A percentile compares a stretch with the other conserved stretches of the same genome.
Evolutionary conservation across 208 protist genomes (phyloP).

Genomic region (Leishmania guyanensis): DNA sequence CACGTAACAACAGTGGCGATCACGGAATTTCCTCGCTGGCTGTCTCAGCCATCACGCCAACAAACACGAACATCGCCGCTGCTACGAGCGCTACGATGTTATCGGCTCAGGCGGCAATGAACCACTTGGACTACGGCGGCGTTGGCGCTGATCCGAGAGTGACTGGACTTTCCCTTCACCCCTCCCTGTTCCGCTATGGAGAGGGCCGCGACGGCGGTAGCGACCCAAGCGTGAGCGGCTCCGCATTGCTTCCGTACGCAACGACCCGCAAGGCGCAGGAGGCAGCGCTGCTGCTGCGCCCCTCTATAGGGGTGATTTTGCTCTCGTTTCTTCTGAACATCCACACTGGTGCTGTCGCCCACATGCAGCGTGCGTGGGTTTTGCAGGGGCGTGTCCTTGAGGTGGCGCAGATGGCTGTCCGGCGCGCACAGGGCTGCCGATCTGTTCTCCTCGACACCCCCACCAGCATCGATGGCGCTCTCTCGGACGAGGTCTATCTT

Average conservation of each 20-base stretch:
- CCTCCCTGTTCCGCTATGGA: not conserved
- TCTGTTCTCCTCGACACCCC: conserved; percentile 69
- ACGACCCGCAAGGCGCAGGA: conserved; percentile 33
- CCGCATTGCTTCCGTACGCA: conserved; percentile 37
- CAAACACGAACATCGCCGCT: conserved; percentile 2
- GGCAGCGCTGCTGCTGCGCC: conserved; percentile 43
- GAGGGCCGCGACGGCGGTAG: not conserved
- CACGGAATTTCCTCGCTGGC: conserved; percentile 14
- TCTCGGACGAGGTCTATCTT: conserved; percentile 86
- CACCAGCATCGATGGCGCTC: conserved; percentile 51
- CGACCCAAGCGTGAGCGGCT: not conserved
- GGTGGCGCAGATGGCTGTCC: conserved; percentile 35
- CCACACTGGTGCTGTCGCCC: conserved; percentile 23
- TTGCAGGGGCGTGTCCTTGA: conserved; percentile 22
- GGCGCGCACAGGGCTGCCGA: conserved; percentile 36
- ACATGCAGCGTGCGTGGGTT: conserved; percentile 45
- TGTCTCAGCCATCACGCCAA: conserved; percentile 27
- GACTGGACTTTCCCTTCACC: not conserved
- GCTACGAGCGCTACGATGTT: conserved; percentile 17
- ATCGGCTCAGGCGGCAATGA: conserved; percentile 9
- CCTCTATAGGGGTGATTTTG: conserved; percentile 55
- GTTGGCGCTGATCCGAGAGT: not conserved
- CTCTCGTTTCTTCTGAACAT: conserved; percentile 58
- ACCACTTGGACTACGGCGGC: not conserved
- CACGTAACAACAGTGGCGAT: not conserved